Evolutionary conservation across 768 basidiomycete genomes (phyloP).

Genomic region (Exidia glandulosa): DNA sequence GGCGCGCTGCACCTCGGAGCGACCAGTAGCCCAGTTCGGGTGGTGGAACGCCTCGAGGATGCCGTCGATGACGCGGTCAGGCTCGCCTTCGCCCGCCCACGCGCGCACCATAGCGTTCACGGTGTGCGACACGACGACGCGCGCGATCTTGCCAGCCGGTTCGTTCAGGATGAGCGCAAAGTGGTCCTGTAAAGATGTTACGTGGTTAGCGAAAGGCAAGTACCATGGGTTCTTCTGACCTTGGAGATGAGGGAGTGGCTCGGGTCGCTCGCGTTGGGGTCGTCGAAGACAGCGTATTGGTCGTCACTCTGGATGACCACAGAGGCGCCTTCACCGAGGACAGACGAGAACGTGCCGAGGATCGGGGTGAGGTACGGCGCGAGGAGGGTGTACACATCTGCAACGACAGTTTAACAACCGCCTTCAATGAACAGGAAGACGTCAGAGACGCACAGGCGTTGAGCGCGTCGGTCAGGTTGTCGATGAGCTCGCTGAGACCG

Average conservation of each 20-base stretch:
- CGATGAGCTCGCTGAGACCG: slow-evolving; percentile 44
- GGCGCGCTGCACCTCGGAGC: slow-evolving; percentile 41
- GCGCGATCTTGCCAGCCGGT: slow-evolving; percentile 63
- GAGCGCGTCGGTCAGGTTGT: slow-evolving; percentile 50
- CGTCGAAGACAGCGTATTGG: slow-evolving; percentile 56
- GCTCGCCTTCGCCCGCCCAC: slow-evolving; percentile 17
- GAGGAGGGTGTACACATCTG: slow-evolving; percentile 42
- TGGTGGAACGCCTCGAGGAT: slow-evolving; percentile 50
- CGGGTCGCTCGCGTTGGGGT: slow-evolving; percentile 57
- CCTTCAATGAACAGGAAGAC: slow-evolving; percentile 10
- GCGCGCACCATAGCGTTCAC: slow-evolving; percentile 46
- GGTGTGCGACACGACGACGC: slow-evolving; percentile 50
- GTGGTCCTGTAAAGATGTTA: slow-evolving; percentile 39
- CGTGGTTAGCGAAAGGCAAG: background rate
- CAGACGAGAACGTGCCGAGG: slow-evolving; percentile 43
- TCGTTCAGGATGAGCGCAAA: slow-evolving; percentile 63
- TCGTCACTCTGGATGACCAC: slow-evolving; percentile 60
- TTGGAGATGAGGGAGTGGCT: slow-evolving; percentile 65
- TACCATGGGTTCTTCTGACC: slow-evolving; percentile 19
- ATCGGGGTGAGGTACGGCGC: slow-evolving; percentile 27
- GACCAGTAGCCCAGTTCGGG: slow-evolving; percentile 48
- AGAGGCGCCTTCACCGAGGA: slow-evolving; percentile 51
- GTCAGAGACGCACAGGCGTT: slow-evolving; percentile 61
- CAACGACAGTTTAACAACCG: too few species aligned
- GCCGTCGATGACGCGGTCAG: background rate